Evolutionary conservation across 345 rosid genomes (phyloP).

Genomic region (Leavenworthia alabamica): DNA sequence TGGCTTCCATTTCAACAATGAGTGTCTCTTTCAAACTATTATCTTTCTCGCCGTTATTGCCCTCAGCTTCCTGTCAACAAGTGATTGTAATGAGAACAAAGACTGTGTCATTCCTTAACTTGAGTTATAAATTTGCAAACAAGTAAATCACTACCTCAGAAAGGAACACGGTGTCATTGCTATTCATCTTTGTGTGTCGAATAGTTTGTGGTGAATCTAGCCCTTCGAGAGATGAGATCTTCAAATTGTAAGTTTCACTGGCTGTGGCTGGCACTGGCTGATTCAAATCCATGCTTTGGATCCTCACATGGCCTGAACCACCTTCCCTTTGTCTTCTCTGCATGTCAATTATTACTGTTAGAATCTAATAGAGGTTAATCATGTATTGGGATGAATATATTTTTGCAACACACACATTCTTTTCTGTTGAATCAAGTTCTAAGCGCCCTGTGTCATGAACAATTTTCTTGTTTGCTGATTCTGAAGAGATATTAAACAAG

Average conservation of each 20-base stretch:
- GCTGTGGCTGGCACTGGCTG: slow-evolving; percentile 24
- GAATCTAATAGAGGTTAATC: slow-evolving; percentile 13
- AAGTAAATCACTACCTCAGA: slow-evolving; percentile 23
- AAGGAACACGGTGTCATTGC: slow-evolving; percentile 25
- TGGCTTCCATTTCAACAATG: slow-evolving; percentile 68
- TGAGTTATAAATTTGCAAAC: slow-evolving; percentile 1
- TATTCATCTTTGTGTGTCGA: slow-evolving; percentile 25
- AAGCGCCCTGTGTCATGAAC: slow-evolving; percentile 9
- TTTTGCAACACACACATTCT: slow-evolving; percentile 12
- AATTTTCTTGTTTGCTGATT: slow-evolving; percentile 22
- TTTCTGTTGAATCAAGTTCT: slow-evolving; percentile 29
- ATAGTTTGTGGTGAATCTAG: slow-evolving; percentile 26
- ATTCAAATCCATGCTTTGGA: slow-evolving; percentile 20
- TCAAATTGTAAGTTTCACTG: slow-evolving; percentile 9
- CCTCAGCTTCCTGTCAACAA: slow-evolving; percentile 36
- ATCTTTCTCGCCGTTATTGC: slow-evolving; percentile 30
- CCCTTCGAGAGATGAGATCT: slow-evolving; percentile 13
- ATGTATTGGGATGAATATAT: not conserved
- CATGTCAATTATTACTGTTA: slow-evolving; percentile 5
- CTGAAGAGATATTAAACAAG: slow-evolving; percentile 24
- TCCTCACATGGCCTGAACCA: slow-evolving; percentile 19
- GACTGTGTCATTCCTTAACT: not conserved
- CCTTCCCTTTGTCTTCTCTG: slow-evolving; percentile 8
- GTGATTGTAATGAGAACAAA: slow-evolving; percentile 5
- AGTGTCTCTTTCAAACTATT: slow-evolving; percentile 36